Evolutionary conservation across 306 rosid species (phyloP).

Genomic region (Cicer bijugum): DNA sequence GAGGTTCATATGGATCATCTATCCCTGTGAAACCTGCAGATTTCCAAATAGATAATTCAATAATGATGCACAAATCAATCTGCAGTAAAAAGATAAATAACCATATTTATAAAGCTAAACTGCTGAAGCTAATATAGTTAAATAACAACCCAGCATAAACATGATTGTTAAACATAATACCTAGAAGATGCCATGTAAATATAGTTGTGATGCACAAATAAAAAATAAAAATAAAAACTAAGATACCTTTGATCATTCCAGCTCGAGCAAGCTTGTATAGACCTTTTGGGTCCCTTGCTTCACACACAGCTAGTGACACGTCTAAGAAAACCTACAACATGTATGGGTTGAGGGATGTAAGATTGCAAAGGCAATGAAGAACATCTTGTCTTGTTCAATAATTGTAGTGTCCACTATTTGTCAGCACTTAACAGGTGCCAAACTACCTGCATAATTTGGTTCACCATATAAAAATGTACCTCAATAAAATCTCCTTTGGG

Average conservation of each 20-base stretch:
- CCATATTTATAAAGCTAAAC: not conserved
- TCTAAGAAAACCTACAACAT: conserved; percentile 77
- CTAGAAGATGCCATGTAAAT: conserved; percentile 34
- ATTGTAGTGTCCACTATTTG: conserved; percentile 3
- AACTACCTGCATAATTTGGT: conserved; percentile 26
- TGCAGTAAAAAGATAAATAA: conserved; percentile 3
- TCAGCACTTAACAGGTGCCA: conserved; percentile 31
- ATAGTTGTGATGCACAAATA: not conserved
- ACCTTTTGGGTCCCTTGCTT: conserved; percentile 94
- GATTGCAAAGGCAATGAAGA: not conserved
- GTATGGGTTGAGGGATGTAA: not conserved
- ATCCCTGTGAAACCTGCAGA: conserved; percentile 89
- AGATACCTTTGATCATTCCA: conserved; percentile 84
- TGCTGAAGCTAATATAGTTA: conserved; percentile 16
- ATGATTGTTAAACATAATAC: not conserved
- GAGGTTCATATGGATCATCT: conserved; percentile 89
- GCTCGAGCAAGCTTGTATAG: conserved; percentile 91
- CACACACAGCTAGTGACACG: conserved; percentile 81
- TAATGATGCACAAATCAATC: not conserved
- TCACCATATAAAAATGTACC: conserved; percentile 52
- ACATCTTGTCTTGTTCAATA: not conserved
- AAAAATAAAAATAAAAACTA: not conserved
- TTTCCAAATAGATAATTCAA: conserved; percentile 40
- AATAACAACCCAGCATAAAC: not conserved
- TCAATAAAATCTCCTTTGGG: conserved; percentile 81